Conservation (phyloP, 345 rosid genomes). For the Cardamine chenopodiifolia region DNA sequence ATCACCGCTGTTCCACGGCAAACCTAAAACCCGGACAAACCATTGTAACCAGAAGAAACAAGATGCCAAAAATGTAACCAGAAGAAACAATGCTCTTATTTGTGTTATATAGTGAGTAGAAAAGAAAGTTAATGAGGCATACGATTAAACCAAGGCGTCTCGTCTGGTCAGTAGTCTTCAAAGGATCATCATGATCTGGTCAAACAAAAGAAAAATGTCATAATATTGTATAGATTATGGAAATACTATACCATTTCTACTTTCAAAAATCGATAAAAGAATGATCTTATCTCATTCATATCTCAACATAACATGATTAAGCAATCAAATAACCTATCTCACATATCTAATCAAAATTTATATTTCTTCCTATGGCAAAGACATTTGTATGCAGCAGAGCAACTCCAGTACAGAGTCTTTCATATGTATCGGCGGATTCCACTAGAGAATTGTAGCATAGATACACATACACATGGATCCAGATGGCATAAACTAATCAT, state of each 20-base stretch:
- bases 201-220: slow-evolving; percentile 15
- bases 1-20: slow-evolving; percentile 98
- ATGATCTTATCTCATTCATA: background rate
- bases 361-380: background rate
- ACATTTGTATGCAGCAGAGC: slow-evolving; percentile 3
- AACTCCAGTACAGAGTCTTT: background rate
- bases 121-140: slow-evolving; percentile 25
- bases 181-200: slow-evolving; percentile 89
- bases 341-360: background rate
- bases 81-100: background rate
- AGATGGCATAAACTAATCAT: background rate
- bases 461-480: slow-evolving; percentile 1
- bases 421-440: background rate
- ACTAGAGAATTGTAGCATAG: background rate
- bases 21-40: slow-evolving; percentile 52
- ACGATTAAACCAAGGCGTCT: slow-evolving; percentile 92
- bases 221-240: background rate
- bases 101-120: background rate
- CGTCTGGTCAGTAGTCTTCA: slow-evolving; percentile 95
- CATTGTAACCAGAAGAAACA: background rate
- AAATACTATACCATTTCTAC: background rate
- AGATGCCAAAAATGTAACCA: background rate
- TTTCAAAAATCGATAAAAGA: background rate
- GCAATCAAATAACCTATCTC: background rate
- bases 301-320: slow-evolving; percentile 3